Conservation (phyloP, 306 rosid genomes). For the Acmispon strigosus region DNA sequence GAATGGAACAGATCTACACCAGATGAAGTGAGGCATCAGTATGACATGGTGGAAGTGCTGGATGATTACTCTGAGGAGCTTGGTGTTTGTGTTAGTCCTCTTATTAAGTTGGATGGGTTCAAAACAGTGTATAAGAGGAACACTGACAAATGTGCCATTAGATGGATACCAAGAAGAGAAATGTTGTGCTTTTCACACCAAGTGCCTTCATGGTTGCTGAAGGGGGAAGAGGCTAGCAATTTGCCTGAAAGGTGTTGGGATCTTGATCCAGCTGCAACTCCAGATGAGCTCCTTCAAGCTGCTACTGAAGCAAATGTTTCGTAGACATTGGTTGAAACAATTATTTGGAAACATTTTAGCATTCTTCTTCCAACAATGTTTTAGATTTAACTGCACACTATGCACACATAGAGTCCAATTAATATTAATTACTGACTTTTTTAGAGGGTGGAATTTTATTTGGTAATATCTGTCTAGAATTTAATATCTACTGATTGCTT, state of each 20-base stretch:
- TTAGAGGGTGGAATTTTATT: constrained; percentile 49
- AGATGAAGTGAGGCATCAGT: constrained; percentile 77
- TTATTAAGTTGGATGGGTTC: constrained; percentile 73
- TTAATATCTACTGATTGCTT: constrained; percentile 37
- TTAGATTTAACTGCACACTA: constrained; percentile 89
- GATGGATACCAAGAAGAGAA: constrained; percentile 82
- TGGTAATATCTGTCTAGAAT: constrained; percentile 23
- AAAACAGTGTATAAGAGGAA: constrained; percentile 77
- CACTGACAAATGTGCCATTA: constrained; percentile 53
- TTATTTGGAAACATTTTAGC: constrained; percentile 29
- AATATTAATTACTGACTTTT: constrained; percentile 51
- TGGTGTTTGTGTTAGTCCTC: constrained; percentile 79
- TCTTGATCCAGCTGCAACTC: constrained; percentile 97
- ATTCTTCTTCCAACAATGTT: constrained; percentile 44
- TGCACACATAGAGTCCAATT: constrained; percentile 55
- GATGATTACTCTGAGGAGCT: constrained; percentile 90
- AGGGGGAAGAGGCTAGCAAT: constrained; percentile 47
- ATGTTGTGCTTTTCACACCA: constrained; percentile 95
- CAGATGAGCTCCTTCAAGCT: constrained; percentile 86
- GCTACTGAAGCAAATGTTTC: constrained; percentile 33
- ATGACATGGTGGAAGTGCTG: constrained; percentile 95
- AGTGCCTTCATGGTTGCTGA: constrained; percentile 84
- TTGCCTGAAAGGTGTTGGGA: constrained; percentile 88
- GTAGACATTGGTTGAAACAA: constrained; percentile 28
- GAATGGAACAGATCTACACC: constrained; percentile 88